A percentile compares a stretch with the other conserved stretches of the same genome.
phyloP scores from a whole-genome alignment of 129 eudicot species.

The Chrysanthemum makinoi region DNA sequence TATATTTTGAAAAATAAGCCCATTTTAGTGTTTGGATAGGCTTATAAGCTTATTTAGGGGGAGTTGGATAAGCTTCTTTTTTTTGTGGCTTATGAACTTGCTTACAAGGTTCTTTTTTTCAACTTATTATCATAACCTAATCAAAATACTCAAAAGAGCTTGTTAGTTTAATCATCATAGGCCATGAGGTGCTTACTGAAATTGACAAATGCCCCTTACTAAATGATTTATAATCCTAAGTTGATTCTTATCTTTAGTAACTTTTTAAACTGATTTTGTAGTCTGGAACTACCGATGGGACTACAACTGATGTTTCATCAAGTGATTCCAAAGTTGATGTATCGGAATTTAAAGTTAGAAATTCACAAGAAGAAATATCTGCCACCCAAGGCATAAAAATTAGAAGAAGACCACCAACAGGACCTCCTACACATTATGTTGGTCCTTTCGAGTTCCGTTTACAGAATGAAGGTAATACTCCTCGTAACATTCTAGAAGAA shows the following conservation, averaged over 20 bases:
- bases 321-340: slow-evolving; percentile 39
- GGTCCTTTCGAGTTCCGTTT: slow-evolving; percentile 88
- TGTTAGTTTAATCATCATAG: too few species aligned
- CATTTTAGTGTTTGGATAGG: too few species aligned
- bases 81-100: too few species aligned
- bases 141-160: too few species aligned
- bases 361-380: slow-evolving; percentile 24
- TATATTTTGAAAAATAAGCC: too few species aligned
- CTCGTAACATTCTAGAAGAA: slow-evolving; percentile 89
- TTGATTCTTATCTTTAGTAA: not conserved
- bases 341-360: slow-evolving; percentile 46
- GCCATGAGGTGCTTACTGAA: too few species aligned
- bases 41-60: too few species aligned
- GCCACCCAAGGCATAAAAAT: slow-evolving; percentile 57
- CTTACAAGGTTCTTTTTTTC: too few species aligned
- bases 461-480: slow-evolving; percentile 78
- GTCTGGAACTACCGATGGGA: slow-evolving; percentile 48
- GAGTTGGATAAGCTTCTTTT: too few species aligned
- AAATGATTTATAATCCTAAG: not conserved
- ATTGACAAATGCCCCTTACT: not conserved
- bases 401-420: slow-evolving; percentile 76
- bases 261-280: slow-evolving; percentile 8
- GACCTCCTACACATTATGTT: slow-evolving; percentile 75
- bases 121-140: too few species aligned
- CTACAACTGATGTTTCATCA: slow-evolving; percentile 30